Base-by-base conservation (phyloP, 106 monocot genomes). In the Acorus gramineus region DNA sequence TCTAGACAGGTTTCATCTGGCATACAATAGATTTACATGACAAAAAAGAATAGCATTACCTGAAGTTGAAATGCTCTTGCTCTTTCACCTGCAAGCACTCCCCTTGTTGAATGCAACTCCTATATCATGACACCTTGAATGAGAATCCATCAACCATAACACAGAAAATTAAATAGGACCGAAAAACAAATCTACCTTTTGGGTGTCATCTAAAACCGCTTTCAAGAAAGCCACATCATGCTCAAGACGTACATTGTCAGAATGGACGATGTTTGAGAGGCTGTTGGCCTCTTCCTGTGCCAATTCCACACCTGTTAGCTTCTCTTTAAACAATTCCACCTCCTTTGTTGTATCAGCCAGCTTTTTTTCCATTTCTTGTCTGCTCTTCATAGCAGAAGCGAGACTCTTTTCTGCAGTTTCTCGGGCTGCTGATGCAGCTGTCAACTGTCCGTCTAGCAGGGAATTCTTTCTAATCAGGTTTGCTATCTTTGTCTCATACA, bases 201-300 rank as follows among this genome's bases (percentile, higher is more conserved):
- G 87, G 49, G 91, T 96, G 61, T 91, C 91, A 64, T 96, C 91
- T 53, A 96, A 59, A 71, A 96, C 70, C 6, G 96, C 96, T 76
- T 98, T 98, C 3, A 98, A 79, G 69, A 88, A 98, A 28, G 96
- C 96, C 6, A 98, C 96, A 68, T 98, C 91, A 59, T 91, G 96
- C 67, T 98, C 96, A 53, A 98, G 87, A 60, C 76, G 69, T 13
- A 98, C 90, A 65, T 98, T 98, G 59, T 92, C 87, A 42, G 87
- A 73, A 14, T 98, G 96, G 47, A 88, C 87, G 3, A 82, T 75
- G 54, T 98, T 91, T n/a, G 96, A 98, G 9, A 91, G 75, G 55
- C 70, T 91, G 66, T 88, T 98, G 47, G 87, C 74, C 63, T 98
- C 96, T 63, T 98, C 96, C 63, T 98, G 96, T 3, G 84, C 85